Evolutionary conservation across 1,284 basidiomycete genomes (phyloP).

Genomic region (Sanghuangporus baumii): DNA sequence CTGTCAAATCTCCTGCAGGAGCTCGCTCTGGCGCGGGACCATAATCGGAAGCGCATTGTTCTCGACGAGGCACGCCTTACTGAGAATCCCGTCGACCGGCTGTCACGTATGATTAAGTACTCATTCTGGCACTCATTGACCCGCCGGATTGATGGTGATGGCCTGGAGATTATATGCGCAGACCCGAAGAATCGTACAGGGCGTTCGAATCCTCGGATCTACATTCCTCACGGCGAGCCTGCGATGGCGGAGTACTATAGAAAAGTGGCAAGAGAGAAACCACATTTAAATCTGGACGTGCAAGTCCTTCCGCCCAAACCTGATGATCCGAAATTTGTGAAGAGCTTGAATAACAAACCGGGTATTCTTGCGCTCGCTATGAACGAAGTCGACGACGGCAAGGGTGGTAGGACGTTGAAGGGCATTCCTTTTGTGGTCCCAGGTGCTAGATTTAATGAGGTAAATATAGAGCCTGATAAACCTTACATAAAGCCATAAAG

Average conservation of each 20-base stretch:
- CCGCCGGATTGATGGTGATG: conserved; percentile 93
- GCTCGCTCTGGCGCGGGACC: conserved; percentile 94
- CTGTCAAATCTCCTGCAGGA: conserved; percentile 98
- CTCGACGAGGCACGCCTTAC: conserved; percentile 95
- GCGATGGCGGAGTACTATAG: conserved; percentile 94
- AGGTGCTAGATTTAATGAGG: conserved; percentile 97
- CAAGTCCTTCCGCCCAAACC: conserved; percentile 81
- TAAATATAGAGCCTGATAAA: conserved; percentile 31
- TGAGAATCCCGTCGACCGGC: conserved; percentile 95
- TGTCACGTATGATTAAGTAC: conserved; percentile 97
- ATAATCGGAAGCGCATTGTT: conserved; percentile 92
- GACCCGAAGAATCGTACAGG: conserved; percentile 96
- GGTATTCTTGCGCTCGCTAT: conserved; percentile 95
- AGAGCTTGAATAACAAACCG: conserved; percentile 89
- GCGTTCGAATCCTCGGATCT: conserved; percentile 85
- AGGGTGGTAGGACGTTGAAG: conserved; percentile 76
- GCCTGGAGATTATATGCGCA: conserved; percentile 92
- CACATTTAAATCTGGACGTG: conserved; percentile 88
- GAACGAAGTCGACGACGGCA: conserved; percentile 82
- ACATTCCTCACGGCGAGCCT: conserved; percentile 88
- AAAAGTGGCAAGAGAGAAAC: conserved; percentile 75
- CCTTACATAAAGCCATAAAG: background rate
- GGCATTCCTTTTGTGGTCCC: conserved; percentile 97
- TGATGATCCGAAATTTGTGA: conserved; percentile 86
- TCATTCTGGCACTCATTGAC: conserved; percentile 99